phyloP scores from a whole-genome alignment of 768 basidiomycete species.

The Serendipita sp. region DNA sequence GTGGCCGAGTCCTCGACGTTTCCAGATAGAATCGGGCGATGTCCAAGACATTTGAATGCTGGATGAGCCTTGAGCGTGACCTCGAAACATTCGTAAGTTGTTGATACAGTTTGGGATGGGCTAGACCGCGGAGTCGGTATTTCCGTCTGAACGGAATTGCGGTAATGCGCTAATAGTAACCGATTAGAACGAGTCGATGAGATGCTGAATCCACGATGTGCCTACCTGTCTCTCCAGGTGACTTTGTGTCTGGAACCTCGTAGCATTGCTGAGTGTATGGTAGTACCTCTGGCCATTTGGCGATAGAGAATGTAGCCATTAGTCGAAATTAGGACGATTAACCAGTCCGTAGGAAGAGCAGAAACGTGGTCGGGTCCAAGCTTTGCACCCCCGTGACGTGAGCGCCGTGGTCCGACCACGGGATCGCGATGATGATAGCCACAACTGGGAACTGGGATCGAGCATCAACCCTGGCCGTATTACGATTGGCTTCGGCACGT shows the following conservation, averaged over 20 bases:
- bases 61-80: constrained; percentile 39
- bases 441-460: too few species aligned
- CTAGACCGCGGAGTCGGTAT: background rate
- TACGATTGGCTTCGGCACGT: too few species aligned
- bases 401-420: background rate
- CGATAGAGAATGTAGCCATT: background rate
- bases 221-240: constrained; percentile 45
- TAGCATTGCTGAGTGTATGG: constrained; percentile 33
- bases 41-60: constrained; percentile 46
- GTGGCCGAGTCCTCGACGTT: constrained; percentile 24
- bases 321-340: background rate
- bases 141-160: constrained; percentile 22
- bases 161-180: constrained; percentile 45
- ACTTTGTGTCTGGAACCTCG: constrained; percentile 61
- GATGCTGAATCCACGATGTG: background rate
- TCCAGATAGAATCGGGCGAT: constrained; percentile 36
- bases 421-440: too few species aligned
- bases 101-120: background rate
- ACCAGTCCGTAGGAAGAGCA: background rate
- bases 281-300: background rate
- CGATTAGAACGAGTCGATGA: constrained; percentile 5
- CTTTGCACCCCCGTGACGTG: background rate
- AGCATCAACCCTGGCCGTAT: too few species aligned
- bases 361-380: constrained; percentile 1
- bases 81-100: constrained; percentile 40